Percentiles rank a stretch among this genome's conserved stretches.
Evolutionary conservation across 352 stramenopile genomes (phyloP).

Genomic region (Globisporangium uncinulatum): DNA sequence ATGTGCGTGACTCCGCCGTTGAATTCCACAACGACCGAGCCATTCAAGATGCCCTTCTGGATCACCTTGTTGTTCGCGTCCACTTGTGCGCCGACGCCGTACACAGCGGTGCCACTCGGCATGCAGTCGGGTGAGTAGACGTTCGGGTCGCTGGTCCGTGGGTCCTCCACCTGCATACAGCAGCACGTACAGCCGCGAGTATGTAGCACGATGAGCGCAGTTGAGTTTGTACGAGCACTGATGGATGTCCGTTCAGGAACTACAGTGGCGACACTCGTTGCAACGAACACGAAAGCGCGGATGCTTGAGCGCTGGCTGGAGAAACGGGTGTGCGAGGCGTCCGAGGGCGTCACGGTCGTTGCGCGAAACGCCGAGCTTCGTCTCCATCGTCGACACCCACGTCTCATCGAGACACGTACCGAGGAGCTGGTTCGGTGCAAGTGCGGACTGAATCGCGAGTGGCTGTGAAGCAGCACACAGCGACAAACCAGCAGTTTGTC

Average conservation of each 20-base stretch:
- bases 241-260: neutral
- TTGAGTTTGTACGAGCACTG: neutral
- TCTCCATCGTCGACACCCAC: constrained; percentile 31
- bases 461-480: neutral
- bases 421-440: constrained; percentile 34
- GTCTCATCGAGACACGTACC: constrained; percentile 31
- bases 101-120: neutral
- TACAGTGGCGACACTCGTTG: neutral
- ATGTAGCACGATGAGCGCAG: neutral
- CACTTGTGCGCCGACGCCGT: neutral
- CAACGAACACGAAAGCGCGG: constrained; percentile 24
- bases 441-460: neutral
- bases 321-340: constrained; percentile 30
- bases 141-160: neutral
- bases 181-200: constrained; percentile 1
- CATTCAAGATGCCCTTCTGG: constrained; percentile 13
- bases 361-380: constrained; percentile 12
- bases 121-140: constrained; percentile 7
- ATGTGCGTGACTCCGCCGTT: constrained; percentile 38
- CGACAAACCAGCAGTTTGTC: too few species aligned
- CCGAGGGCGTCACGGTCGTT: constrained; percentile 19
- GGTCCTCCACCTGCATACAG: constrained; percentile 12
- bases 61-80: constrained; percentile 1
- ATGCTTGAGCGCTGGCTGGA: constrained; percentile 27
- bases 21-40: constrained; percentile 25